A percentile compares a stretch with the other conserved stretches of the same genome.
Conservation (phyloP, 2,329 filamentous ascomycete genomes). For the Lasiodiplodia sp. region DNA sequence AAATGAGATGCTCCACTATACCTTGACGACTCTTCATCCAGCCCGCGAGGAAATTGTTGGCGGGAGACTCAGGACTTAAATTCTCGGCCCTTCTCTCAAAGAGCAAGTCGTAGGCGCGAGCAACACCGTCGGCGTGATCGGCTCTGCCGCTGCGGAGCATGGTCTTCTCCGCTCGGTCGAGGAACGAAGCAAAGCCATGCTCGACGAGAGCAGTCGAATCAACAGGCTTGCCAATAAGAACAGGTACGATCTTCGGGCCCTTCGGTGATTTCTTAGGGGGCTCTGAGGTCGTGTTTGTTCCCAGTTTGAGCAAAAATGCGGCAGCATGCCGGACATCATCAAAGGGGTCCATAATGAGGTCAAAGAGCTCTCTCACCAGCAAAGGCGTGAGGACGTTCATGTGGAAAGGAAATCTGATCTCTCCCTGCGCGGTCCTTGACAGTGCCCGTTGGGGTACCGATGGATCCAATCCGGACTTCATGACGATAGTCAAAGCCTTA, state of each 20-base stretch:
- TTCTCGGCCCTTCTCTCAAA: slow-evolving; percentile 49
- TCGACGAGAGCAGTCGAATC: background rate
- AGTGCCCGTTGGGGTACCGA: slow-evolving; percentile 47
- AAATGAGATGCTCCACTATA: slow-evolving; percentile 66
- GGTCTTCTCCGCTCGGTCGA: slow-evolving; percentile 56
- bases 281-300: slow-evolving; percentile 8
- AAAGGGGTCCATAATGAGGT: slow-evolving; percentile 87
- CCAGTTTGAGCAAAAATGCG: slow-evolving; percentile 53
- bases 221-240: background rate
- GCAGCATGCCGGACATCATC: slow-evolving; percentile 80
- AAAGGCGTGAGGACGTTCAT: slow-evolving; percentile 52
- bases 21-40: slow-evolving; percentile 31
- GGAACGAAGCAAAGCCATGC: slow-evolving; percentile 36
- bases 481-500: slow-evolving; percentile 71
- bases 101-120: slow-evolving; percentile 75
- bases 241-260: slow-evolving; percentile 1
- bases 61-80: background rate
- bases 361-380: slow-evolving; percentile 71
- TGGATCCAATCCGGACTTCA: slow-evolving; percentile 72
- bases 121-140: slow-evolving; percentile 91
- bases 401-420: slow-evolving; percentile 59
- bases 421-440: slow-evolving; percentile 58
- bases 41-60: background rate
- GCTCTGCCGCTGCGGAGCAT: slow-evolving; percentile 79
- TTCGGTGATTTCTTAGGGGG: background rate